These are phyloP conservation scores for Mesotaenium endlicherianum DNA, from an alignment of 139 green algal genomes.

Conservation along the genomic window DNA sequence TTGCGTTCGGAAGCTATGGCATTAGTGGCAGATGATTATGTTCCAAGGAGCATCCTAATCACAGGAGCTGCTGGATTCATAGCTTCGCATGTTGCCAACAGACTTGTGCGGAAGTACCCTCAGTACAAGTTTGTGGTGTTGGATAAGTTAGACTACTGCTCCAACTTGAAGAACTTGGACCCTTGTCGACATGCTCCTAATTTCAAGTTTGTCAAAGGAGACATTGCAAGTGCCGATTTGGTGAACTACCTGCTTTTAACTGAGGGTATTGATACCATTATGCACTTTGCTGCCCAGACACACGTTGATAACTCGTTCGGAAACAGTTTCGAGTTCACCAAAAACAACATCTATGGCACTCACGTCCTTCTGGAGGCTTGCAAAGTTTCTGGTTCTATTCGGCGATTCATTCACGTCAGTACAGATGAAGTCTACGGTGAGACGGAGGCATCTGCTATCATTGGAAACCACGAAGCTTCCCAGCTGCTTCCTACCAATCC, in stretches of 20 bases:
- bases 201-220: constrained; percentile 94
- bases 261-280: constrained; percentile 92
- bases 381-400: constrained; percentile 72
- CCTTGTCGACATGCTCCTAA: constrained; percentile 65
- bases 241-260: constrained; percentile 78
- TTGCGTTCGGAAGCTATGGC: too few species aligned
- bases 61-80: constrained; percentile 51
- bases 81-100: constrained; percentile 50
- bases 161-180: constrained; percentile 78
- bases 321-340: constrained; percentile 71
- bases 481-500: constrained; percentile 94
- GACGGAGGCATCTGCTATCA: constrained; percentile 38
- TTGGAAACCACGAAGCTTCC: constrained; percentile 68
- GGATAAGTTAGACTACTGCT: constrained; percentile 97
- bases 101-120: constrained; percentile 65
- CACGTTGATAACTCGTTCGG: constrained; percentile 98
- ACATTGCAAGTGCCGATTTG: constrained; percentile 89
- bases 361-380: constrained; percentile 90
- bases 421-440: constrained; percentile 66
- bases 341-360: constrained; percentile 97
- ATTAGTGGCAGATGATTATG: constrained; percentile 31
- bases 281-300: constrained; percentile 97
- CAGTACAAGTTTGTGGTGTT: constrained; percentile 90
- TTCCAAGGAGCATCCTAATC: constrained; percentile 39
- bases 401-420: constrained; percentile 88